Conservation (phyloP, 2,329 filamentous ascomycete genomes). For the Davidsoniella neocaledoniae region DNA sequence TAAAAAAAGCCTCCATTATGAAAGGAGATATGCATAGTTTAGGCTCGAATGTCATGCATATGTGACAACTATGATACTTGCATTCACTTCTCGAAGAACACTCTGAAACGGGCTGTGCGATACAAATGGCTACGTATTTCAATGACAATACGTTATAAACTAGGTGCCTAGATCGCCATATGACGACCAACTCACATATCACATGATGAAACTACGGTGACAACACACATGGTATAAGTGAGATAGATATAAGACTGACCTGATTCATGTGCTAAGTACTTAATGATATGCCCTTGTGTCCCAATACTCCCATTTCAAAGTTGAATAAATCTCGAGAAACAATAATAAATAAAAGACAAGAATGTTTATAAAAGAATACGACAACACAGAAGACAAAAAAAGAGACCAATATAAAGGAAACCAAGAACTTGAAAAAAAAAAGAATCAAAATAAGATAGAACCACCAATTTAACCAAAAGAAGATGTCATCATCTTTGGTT, state of each 20-base stretch:
- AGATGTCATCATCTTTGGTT: too few relatives aligned
- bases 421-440: slow-evolving; percentile 2
- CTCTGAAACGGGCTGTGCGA: too few relatives aligned
- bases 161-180: too few relatives aligned
- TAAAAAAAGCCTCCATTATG: too few relatives aligned
- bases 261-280: background rate
- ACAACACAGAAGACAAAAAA: background rate
- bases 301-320: slow-evolving; percentile 1
- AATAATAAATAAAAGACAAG: slow-evolving; percentile 2
- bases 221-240: too few relatives aligned
- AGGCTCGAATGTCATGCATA: too few relatives aligned
- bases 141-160: too few relatives aligned
- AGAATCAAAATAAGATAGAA: background rate
- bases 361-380: background rate
- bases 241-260: background rate
- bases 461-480: background rate
- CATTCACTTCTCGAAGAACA: too few relatives aligned
- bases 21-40: too few relatives aligned
- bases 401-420: background rate
- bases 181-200: too few relatives aligned
- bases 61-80: too few relatives aligned
- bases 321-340: background rate
- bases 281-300: background rate
- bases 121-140: too few relatives aligned
- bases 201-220: background rate